Evolutionary conservation across 225 moss, liverwort and hornwort species (phyloP).

Genomic region (Lunularia cruciata): DNA sequence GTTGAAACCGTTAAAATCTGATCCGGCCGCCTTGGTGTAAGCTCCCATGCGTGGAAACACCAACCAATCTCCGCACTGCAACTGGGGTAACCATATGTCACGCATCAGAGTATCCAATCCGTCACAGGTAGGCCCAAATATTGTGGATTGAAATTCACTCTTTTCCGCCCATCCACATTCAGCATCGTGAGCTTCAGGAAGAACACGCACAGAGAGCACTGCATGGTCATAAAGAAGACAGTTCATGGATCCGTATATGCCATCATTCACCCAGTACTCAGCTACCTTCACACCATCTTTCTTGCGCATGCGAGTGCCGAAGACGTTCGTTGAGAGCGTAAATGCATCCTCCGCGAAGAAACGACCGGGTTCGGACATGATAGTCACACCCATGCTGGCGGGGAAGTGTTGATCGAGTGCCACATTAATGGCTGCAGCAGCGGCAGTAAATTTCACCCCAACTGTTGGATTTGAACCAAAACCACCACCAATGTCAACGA

Average conservation of each 20-base stretch:
- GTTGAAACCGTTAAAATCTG: constrained; percentile 43
- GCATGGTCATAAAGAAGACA: constrained; percentile 43
- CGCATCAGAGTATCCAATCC: constrained; percentile 35
- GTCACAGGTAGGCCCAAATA: constrained; percentile 49
- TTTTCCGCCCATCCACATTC: constrained; percentile 3
- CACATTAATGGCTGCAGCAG: constrained; percentile 37
- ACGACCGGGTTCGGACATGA: constrained; percentile 47
- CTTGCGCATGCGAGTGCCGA: constrained; percentile 35
- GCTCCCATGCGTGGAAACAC: constrained; percentile 48
- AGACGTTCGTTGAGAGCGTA: constrained; percentile 41
- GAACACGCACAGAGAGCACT: constrained; percentile 20
- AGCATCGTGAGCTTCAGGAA: constrained; percentile 9
- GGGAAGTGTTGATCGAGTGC: constrained; percentile 41
- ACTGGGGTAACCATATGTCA: constrained; percentile 33
- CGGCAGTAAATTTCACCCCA: constrained; percentile 29
- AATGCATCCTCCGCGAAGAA: constrained; percentile 45
- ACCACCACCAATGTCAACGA: constrained; percentile 45
- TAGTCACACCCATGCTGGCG: constrained; percentile 31
- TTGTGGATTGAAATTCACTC: constrained; percentile 29
- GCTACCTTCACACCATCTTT: constrained; percentile 13
- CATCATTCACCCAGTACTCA: constrained; percentile 48
- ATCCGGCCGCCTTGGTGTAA: constrained; percentile 43
- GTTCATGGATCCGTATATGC: constrained; percentile 48
- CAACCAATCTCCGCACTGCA: constrained; percentile 45
- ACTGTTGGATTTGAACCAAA: constrained; percentile 30